Conservation (phyloP, 768 basidiomycete species). For the Suillus paluster region DNA sequence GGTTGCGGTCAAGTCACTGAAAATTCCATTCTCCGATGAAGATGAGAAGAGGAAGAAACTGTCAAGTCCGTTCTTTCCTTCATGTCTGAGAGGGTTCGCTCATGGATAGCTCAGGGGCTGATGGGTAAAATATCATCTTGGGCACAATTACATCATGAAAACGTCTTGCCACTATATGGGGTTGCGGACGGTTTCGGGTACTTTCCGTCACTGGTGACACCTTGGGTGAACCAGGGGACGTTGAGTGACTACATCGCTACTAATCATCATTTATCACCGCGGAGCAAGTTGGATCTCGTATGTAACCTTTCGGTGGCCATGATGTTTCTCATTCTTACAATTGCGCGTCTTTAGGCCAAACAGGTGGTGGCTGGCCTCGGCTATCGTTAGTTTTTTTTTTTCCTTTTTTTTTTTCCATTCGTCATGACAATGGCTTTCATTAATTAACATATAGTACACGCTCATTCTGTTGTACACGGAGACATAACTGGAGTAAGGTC, state of each 20-base stretch:
- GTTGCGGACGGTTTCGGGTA: slow-evolving; percentile 22
- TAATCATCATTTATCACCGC: slow-evolving; percentile 6
- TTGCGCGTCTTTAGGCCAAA: not conserved
- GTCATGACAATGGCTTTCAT: not conserved
- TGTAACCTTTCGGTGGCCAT: not conserved
- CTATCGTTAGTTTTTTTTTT: slow-evolving; percentile 1
- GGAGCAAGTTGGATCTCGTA: slow-evolving; percentile 22
- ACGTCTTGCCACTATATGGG: slow-evolving; percentile 26
- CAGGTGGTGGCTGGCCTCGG: slow-evolving; percentile 5
- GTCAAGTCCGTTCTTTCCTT: not conserved
- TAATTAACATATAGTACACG: slow-evolving; percentile 7
- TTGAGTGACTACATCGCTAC: slow-evolving; percentile 20
- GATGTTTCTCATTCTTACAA: no score
- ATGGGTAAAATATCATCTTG: slow-evolving; percentile 3
- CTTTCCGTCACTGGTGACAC: slow-evolving; percentile 26
- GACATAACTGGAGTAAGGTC: slow-evolving; percentile 11
- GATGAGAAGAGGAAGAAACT: not conserved
- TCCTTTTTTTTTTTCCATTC: no score
- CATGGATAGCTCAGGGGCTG: not conserved
- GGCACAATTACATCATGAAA: slow-evolving; percentile 14
- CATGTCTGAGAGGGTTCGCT: not conserved
- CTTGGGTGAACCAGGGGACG: slow-evolving; percentile 29
- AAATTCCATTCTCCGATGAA: not conserved
- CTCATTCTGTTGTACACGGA: slow-evolving; percentile 6
- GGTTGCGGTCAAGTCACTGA: slow-evolving; percentile 5